Conservation (phyloP, 2,329 filamentous ascomycete genomes). For the Fusarium graminum region DNA sequence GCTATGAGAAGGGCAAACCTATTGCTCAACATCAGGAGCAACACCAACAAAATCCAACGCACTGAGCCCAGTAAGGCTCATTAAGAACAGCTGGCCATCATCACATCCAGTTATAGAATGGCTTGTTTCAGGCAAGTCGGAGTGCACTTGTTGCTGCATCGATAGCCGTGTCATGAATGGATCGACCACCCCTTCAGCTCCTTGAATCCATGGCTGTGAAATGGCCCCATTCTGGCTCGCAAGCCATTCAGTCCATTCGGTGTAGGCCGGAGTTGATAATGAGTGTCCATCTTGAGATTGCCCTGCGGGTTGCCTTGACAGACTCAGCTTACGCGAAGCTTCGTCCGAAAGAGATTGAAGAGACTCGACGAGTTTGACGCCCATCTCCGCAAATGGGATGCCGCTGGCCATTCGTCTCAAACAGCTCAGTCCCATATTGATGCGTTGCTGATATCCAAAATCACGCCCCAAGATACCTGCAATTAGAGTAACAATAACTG, state of each 20-base stretch:
- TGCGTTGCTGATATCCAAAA: neutral
- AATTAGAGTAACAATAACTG: conserved; percentile 2
- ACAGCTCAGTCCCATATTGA: neutral
- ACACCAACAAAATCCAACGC: conserved; percentile 2
- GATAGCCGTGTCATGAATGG: neutral
- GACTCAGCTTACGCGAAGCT: neutral
- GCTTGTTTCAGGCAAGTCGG: neutral
- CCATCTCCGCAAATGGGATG: neutral
- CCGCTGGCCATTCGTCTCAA: neutral
- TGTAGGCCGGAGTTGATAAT: neutral
- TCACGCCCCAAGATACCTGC: conserved; percentile 6
- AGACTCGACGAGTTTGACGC: conserved; percentile 5
- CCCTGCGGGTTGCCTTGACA: neutral
- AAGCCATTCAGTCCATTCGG: neutral
- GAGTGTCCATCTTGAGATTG: neutral
- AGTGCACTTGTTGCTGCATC: neutral
- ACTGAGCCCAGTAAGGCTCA: conserved; percentile 5
- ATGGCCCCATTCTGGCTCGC: neutral
- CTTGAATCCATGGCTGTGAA: neutral
- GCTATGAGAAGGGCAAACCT: neutral
- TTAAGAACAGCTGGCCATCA: conserved; percentile 1
- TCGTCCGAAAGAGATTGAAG: conserved; percentile 5
- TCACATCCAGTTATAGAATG: neutral
- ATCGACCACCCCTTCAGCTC: neutral
- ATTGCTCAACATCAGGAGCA: neutral